Evolutionary conservation across 163 green algal species (phyloP).

Genomic region (Scenedesmus sp.): DNA sequence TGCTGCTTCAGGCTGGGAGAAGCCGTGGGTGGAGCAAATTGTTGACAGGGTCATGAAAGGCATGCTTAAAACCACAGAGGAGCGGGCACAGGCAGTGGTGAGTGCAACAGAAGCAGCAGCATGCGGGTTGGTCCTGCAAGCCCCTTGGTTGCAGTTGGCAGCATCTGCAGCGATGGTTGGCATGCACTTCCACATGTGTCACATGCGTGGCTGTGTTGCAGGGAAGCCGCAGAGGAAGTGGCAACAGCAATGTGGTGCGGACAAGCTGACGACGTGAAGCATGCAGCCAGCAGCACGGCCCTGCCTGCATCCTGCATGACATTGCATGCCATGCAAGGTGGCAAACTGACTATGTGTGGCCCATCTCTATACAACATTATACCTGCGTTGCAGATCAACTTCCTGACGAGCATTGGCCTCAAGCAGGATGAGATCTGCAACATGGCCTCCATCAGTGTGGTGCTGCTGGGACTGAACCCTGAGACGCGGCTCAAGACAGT

Average conservation of each 20-base stretch:
- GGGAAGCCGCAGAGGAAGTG: no score
- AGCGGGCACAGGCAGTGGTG: slow-evolving; percentile 71
- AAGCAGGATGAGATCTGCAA: slow-evolving; percentile 79
- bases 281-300: no score
- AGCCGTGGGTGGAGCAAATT: slow-evolving; percentile 80
- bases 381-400: slow-evolving; percentile 60
- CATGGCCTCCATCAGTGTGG: slow-evolving; percentile 76
- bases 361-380: no score
- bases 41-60: slow-evolving; percentile 78
- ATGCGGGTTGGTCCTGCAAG: neutral
- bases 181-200: no score
- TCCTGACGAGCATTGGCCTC: slow-evolving; percentile 67
- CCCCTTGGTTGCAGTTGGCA: no score
- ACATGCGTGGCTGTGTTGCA: no score
- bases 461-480: slow-evolving; percentile 76
- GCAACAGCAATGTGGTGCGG: no score
- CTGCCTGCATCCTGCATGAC: no score
- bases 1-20: slow-evolving; percentile 71
- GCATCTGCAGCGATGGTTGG: no score
- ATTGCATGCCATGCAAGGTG: no score
- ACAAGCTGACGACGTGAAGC: no score
- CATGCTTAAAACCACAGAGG: slow-evolving; percentile 74
- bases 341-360: no score
- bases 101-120: slow-evolving; percentile 40
- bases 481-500: slow-evolving; percentile 67